Evolutionary conservation across 371 early-diverging fungal species (phyloP), one percentile per base, ranked within the genome.

Genomic region (Rhizopus delemar): DNA sequence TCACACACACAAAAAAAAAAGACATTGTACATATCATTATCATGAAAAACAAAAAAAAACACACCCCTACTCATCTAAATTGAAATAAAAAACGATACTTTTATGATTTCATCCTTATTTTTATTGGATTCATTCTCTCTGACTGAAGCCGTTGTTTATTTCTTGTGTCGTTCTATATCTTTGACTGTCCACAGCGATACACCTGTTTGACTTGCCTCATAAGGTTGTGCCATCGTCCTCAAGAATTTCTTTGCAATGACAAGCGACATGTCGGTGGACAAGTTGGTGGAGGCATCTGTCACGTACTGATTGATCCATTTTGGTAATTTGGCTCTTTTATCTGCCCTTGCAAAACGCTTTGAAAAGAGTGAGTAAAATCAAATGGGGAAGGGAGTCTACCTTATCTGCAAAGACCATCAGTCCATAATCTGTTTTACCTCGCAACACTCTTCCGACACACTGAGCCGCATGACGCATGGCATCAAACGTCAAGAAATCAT

Each of bases 401-500:
- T 96, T 94, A 70, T 99, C 99, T 5, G 99, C 99, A 82, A 99
- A 91, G 32, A 99, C 88, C 99, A 99, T 99, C 38, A 99, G 69
- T 13, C 99, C 99, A 72, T 99, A 99, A 71, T 99, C 99, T 0
- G 92, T 94, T 70, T 98, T 99, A 65, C 98, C 98, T 53, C 99
- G 82, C 57, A 99, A 62, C 8, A 99, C 99, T 58, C 99, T 88
- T 34, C 99, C 99, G 12, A 97, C 93, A 76, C 99, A 99, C 79
- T 99, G 99, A 8, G 99, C 99, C 56, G 99, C 99, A 77, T 99
- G 99, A 6, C 99, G 89, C 87, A 99, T 91, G 0, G 99, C 99
- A 70, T 99, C 99, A 78, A 99, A 99, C 0, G 97, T 95, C 63
- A 99, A 77, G 72, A 99, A 99, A 61, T 99, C 99, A 70, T 95